A percentile compares a stretch with the other conserved stretches of the same genome.
Conservation (phyloP, 1,139 yeast genomes). For the Taiozyma sp. region DNA sequence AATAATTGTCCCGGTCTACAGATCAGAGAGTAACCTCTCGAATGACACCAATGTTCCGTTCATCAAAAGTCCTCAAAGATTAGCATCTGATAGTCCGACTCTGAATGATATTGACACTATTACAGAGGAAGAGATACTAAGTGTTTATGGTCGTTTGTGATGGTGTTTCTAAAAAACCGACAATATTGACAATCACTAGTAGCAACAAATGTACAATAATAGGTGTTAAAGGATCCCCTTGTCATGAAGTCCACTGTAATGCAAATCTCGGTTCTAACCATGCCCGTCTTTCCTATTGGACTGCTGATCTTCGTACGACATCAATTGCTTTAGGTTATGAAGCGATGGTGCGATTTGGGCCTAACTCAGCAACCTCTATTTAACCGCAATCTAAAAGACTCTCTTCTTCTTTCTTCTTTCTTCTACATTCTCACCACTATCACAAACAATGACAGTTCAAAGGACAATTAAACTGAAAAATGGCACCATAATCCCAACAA, state of each 20-base stretch:
- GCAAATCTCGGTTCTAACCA: too few species aligned
- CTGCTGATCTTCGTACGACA: too few species aligned
- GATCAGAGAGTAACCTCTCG: background rate
- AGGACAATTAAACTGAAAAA: constrained; percentile 29
- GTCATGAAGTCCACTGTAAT: too few species aligned
- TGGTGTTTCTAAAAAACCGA: background rate
- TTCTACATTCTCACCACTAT: background rate
- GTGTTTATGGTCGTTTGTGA: background rate
- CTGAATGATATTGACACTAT: background rate
- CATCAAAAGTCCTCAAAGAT: background rate
- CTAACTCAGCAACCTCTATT: background rate
- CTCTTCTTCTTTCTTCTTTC: background rate
- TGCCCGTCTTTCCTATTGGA: too few species aligned
- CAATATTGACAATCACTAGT: too few species aligned
- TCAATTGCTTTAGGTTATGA: too few species aligned
- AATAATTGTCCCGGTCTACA: background rate
- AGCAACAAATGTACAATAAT: too few species aligned
- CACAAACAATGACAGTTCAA: constrained; percentile 2
- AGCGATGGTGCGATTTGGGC: background rate
- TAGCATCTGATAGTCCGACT: background rate
- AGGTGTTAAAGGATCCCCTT: too few species aligned
- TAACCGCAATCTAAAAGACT: background rate
- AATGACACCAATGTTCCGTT: background rate
- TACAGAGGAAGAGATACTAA: background rate
- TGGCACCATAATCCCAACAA: constrained; percentile 44